phyloP scores from a whole-genome alignment of 345 rosid genomes.

The Adansonia digitata region DNA sequence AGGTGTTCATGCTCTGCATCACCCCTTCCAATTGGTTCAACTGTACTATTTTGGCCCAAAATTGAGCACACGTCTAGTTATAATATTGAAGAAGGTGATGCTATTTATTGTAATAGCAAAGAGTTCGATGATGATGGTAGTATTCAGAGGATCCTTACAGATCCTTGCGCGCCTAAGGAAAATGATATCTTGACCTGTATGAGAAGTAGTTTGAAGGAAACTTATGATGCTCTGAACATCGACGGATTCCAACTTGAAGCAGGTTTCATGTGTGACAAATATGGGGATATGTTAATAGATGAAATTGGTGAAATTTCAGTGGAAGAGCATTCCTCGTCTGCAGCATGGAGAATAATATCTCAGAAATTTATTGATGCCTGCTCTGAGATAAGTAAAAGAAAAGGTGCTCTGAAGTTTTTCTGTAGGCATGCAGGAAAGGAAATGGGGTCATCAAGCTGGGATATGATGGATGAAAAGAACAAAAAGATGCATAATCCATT shows the following conservation, averaged over 20 bases:
- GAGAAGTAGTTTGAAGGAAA: slow-evolving; percentile 24
- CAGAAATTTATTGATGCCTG: slow-evolving; percentile 57
- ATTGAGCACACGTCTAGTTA: slow-evolving; percentile 26
- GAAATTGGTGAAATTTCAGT: slow-evolving; percentile 72
- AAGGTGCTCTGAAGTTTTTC: slow-evolving; percentile 39
- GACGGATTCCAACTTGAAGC: slow-evolving; percentile 26
- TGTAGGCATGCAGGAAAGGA: slow-evolving; percentile 65
- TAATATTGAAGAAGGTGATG: slow-evolving; percentile 29
- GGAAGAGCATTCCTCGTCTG: slow-evolving; percentile 64
- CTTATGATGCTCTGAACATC: slow-evolving; percentile 21
- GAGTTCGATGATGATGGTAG: slow-evolving; percentile 41
- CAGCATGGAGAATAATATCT: slow-evolving; percentile 73
- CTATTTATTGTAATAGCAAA: slow-evolving; percentile 18
- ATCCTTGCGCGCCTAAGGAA: slow-evolving; percentile 56
- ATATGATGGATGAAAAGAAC: slow-evolving; percentile 34
- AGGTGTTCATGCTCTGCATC: slow-evolving; percentile 71
- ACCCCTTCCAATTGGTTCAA: slow-evolving; percentile 56
- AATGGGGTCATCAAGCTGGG: slow-evolving; percentile 30
- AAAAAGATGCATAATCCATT: slow-evolving; percentile 30
- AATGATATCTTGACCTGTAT: slow-evolving; percentile 62
- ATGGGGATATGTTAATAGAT: slow-evolving; percentile 29
- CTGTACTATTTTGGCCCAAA: slow-evolving; percentile 44
- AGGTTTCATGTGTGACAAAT: slow-evolving; percentile 25
- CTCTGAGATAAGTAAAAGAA: slow-evolving; percentile 35
- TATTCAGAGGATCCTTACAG: slow-evolving; percentile 61